Evolutionary conservation across 257 asterid species (phyloP).

Genomic region (Scutellaria minor): DNA sequence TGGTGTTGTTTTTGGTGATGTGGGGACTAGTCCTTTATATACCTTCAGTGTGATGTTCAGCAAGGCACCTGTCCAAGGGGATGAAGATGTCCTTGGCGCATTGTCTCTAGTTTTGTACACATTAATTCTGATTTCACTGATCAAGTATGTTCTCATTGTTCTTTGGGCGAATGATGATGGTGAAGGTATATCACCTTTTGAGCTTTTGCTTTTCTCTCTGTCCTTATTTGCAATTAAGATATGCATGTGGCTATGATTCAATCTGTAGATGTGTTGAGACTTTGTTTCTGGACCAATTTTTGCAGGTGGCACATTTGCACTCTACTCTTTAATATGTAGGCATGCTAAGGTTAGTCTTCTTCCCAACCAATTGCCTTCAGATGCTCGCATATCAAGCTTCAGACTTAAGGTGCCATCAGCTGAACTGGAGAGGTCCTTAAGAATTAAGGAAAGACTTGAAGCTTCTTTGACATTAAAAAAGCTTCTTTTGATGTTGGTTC

Average conservation of each 20-base stretch:
- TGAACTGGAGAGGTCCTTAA: conserved; percentile 97
- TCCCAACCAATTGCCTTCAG: conserved; percentile 90
- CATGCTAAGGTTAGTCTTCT: conserved; percentile 98
- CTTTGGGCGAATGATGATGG: conserved; percentile 99
- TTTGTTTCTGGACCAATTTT: conserved; percentile 38
- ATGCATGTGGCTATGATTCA: conserved; percentile 29
- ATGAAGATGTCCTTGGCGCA: conserved; percentile 96
- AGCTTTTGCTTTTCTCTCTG: conserved; percentile 14
- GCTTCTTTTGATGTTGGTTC: conserved; percentile 87
- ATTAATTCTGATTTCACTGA: conserved; percentile 78
- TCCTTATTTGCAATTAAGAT: not conserved
- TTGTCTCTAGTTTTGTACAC: conserved; percentile 89
- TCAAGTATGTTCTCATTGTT: conserved; percentile 90
- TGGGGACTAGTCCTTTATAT: conserved; percentile 97
- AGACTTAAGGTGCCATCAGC: conserved; percentile 96
- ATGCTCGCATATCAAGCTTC: conserved; percentile 93
- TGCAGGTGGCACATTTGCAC: conserved; percentile 99
- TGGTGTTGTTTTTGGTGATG: conserved; percentile 95
- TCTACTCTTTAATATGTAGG: conserved; percentile 96
- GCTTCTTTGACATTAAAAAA: conserved; percentile 82
- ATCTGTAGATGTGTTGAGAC: conserved; percentile 30
- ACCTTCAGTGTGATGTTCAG: conserved; percentile 99
- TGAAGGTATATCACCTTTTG: conserved; percentile 69
- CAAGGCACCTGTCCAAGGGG: conserved; percentile 88
- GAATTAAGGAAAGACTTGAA: conserved; percentile 91